These are phyloP conservation scores for Casuarina cunninghamiana DNA, from an alignment of 306 rosid genomes.

Conservation along the genomic window DNA sequence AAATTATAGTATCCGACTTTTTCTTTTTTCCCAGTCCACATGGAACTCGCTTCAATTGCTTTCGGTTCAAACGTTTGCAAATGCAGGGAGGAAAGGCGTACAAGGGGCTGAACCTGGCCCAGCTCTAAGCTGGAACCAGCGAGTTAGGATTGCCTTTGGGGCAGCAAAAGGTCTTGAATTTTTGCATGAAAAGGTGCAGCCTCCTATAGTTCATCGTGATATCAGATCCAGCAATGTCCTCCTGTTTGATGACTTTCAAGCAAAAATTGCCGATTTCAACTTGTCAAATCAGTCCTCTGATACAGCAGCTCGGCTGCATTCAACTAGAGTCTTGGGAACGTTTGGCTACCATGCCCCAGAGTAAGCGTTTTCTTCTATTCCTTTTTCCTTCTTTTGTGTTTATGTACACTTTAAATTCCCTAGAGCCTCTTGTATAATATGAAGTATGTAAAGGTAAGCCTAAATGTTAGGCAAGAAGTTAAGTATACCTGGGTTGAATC, in stretches of 20 bases:
- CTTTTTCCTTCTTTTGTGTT: neutral
- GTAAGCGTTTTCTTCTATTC: slow-evolving; percentile 46
- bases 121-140: slow-evolving; percentile 70
- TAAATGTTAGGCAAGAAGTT: neutral
- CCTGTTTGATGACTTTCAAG: slow-evolving; percentile 60
- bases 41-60: slow-evolving; percentile 18
- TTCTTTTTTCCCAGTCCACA: neutral
- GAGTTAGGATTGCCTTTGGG: slow-evolving; percentile 88
- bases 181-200: slow-evolving; percentile 91
- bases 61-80: slow-evolving; percentile 4
- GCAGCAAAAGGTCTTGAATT: slow-evolving; percentile 96
- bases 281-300: slow-evolving; percentile 89
- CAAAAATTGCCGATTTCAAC: slow-evolving; percentile 91
- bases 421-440: neutral
- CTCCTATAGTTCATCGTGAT: slow-evolving; percentile 89
- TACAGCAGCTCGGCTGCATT: slow-evolving; percentile 88
- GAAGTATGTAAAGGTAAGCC: neutral
- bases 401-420: neutral
- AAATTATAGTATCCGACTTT: neutral
- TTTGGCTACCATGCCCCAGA: slow-evolving; percentile 99
- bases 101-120: slow-evolving; percentile 99
- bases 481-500: neutral
- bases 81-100: slow-evolving; percentile 93
- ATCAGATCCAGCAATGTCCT: slow-evolving; percentile 94
- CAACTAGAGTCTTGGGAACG: slow-evolving; percentile 97